Percentiles rank a stretch among this genome's conserved stretches.
These are phyloP conservation scores for Neurospora terricola DNA, from an alignment of 495 filamentous ascomycete species.

Conservation along the genomic window DNA sequence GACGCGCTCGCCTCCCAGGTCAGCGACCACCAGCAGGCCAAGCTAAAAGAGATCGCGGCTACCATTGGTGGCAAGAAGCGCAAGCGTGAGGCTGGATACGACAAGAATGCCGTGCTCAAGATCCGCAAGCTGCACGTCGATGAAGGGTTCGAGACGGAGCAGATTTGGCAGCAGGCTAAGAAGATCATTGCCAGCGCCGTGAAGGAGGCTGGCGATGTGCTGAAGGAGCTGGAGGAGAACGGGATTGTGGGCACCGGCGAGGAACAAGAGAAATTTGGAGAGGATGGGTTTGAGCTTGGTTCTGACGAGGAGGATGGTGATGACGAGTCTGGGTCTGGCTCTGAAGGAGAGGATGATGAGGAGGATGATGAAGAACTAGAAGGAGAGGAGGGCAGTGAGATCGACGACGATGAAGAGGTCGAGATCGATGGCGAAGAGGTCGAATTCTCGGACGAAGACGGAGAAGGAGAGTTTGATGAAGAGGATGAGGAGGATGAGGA, in stretches of 20 bases:
- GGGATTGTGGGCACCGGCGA: slow-evolving; percentile 19
- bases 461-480: slow-evolving; percentile 16
- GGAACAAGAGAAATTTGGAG: slow-evolving; percentile 23
- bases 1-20: slow-evolving; percentile 65
- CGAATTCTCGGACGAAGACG: slow-evolving; percentile 3
- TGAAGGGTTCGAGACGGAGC: slow-evolving; percentile 68
- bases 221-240: slow-evolving; percentile 36
- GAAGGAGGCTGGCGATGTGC: slow-evolving; percentile 34
- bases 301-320: slow-evolving; percentile 22
- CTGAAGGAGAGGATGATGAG: slow-evolving; percentile 24
- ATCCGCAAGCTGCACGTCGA: slow-evolving; percentile 72
- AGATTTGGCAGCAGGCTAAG: slow-evolving; percentile 90
- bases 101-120: slow-evolving; percentile 44
- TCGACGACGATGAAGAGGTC: slow-evolving; percentile 30
- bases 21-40: slow-evolving; percentile 51
- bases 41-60: slow-evolving; percentile 32
- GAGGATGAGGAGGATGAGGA: slow-evolving; percentile 22
- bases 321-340: slow-evolving; percentile 4
- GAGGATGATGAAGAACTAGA: slow-evolving; percentile 28
- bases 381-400: slow-evolving; percentile 31
- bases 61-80: slow-evolving; percentile 46
- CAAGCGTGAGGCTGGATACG: slow-evolving; percentile 39
- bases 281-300: slow-evolving; percentile 39
- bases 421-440: slow-evolving; percentile 17
- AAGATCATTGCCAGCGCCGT: slow-evolving; percentile 54